Evolutionary conservation across 2,329 filamentous ascomycete genomes (phyloP).

Genomic region (Aspergillus uvarum): DNA sequence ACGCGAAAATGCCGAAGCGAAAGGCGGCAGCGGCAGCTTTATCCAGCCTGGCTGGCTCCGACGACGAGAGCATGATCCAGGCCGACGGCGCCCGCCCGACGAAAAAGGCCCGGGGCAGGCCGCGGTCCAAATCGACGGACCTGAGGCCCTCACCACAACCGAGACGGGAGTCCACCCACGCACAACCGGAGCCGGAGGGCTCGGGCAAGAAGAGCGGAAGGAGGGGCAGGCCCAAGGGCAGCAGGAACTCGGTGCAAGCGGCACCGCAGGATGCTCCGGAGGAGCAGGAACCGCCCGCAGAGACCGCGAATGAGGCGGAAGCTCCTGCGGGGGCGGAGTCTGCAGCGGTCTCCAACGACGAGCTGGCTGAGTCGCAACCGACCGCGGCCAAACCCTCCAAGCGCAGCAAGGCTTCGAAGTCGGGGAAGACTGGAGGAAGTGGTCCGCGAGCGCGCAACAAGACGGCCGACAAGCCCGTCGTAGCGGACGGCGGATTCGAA

Average conservation of each 20-base stretch:
- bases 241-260: conserved; percentile 27
- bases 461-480: conserved; percentile 29
- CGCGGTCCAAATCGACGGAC: conserved; percentile 47
- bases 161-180: conserved; percentile 26
- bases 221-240: conserved; percentile 36
- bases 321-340: conserved; percentile 26
- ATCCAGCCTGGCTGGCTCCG: conserved; percentile 49
- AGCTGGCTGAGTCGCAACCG: conserved; percentile 22
- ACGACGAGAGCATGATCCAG: conserved; percentile 44
- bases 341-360: conserved; percentile 26
- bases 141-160: conserved; percentile 30
- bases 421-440: conserved; percentile 22
- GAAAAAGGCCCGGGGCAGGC: conserved; percentile 39
- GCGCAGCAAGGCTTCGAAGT: conserved; percentile 23
- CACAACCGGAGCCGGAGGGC: conserved; percentile 20
- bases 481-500: conserved; percentile 42
- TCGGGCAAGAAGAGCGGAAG: conserved; percentile 21
- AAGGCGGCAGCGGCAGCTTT: conserved; percentile 43
- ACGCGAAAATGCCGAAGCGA: conserved; percentile 38
- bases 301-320: conserved; percentile 31
- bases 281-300: conserved; percentile 47
- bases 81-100: conserved; percentile 37
- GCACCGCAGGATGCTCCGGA: conserved; percentile 29
- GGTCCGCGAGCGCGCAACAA: conserved; percentile 22
- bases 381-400: conserved; percentile 18